These are phyloP conservation scores for Echinosophora koreensis DNA, from an alignment of 306 rosid genomes.

Conservation along the genomic window DNA sequence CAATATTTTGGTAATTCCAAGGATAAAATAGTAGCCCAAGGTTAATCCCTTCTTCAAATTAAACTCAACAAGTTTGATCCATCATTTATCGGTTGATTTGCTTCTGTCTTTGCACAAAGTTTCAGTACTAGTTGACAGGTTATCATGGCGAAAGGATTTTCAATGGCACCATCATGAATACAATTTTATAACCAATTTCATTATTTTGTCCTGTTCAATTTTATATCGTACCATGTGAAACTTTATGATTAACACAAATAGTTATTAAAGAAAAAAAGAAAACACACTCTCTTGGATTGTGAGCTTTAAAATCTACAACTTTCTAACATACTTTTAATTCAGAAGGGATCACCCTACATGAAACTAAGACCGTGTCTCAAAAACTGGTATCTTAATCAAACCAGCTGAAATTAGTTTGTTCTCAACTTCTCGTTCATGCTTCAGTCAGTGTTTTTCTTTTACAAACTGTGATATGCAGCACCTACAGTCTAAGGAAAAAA, in stretches of 20 bases:
- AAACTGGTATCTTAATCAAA: neutral
- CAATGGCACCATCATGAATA: too few relatives aligned
- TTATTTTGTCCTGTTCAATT: too few relatives aligned
- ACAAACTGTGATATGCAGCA: conserved; percentile 33
- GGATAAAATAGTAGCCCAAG: too few relatives aligned
- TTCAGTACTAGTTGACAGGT: neutral
- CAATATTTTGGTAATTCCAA: neutral
- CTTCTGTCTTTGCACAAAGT: neutral
- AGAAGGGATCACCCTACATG: too few relatives aligned
- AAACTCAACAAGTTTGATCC: conserved; percentile 11
- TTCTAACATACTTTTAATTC: too few relatives aligned
- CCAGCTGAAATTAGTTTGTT: neutral
- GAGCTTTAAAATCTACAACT: too few relatives aligned
- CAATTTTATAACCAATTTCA: too few relatives aligned
- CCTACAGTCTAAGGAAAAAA: neutral
- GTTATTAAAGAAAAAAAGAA: too few relatives aligned
- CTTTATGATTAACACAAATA: too few relatives aligned
- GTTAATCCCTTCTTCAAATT: neutral
- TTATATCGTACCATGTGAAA: too few relatives aligned
- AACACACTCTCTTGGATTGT: too few relatives aligned
- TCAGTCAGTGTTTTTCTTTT: neutral
- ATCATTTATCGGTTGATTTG: neutral
- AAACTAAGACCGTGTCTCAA: too few relatives aligned
- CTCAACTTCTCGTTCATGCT: neutral
- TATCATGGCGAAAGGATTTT: neutral